A percentile compares a stretch with the other conserved stretches of the same genome.
Conservation (phyloP, 2,329 filamentous ascomycete genomes). For the Stagonosporopsis cucurbitacearum region DNA sequence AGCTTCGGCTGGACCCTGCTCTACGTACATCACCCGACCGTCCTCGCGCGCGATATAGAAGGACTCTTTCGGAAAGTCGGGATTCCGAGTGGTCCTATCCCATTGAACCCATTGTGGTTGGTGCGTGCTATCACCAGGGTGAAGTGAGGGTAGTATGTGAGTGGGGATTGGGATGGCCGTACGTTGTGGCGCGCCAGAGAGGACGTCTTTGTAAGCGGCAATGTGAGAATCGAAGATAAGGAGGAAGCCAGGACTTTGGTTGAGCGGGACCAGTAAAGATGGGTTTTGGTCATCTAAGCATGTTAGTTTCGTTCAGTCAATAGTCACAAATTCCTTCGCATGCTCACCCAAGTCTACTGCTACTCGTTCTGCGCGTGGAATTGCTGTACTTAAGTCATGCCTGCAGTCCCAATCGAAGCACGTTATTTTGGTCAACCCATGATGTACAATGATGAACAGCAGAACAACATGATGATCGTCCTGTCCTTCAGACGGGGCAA, state of each 20-base stretch:
- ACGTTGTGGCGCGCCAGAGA: constrained; percentile 48
- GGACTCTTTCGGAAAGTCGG: constrained; percentile 69
- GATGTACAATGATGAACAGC: constrained; percentile 63
- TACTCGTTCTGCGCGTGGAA: constrained; percentile 35
- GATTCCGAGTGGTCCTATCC: constrained; percentile 74
- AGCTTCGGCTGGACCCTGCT: constrained; percentile 60
- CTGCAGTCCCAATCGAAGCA: constrained; percentile 60
- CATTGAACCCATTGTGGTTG: constrained; percentile 80
- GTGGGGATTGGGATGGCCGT: constrained; percentile 22
- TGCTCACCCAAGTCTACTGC: constrained; percentile 37
- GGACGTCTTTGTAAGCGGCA: constrained; percentile 48
- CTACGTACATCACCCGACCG: constrained; percentile 75
- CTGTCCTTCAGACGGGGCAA: constrained; percentile 72
- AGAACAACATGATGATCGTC: constrained; percentile 77
- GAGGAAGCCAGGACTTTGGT: constrained; percentile 50
- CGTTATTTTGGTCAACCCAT: constrained; percentile 55
- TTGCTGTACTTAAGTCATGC: constrained; percentile 50
- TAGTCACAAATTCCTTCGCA: neutral
- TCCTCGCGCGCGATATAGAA: constrained; percentile 91
- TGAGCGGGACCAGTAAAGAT: constrained; percentile 51
- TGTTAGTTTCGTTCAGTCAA: constrained; percentile 13
- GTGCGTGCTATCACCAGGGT: constrained; percentile 41
- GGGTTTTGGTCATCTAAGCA: constrained; percentile 44
- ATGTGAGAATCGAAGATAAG: constrained; percentile 49
- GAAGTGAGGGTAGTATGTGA: constrained; percentile 55